Conservation (phyloP, 176 grass and related monocot species). For the Ananas comosus region DNA sequence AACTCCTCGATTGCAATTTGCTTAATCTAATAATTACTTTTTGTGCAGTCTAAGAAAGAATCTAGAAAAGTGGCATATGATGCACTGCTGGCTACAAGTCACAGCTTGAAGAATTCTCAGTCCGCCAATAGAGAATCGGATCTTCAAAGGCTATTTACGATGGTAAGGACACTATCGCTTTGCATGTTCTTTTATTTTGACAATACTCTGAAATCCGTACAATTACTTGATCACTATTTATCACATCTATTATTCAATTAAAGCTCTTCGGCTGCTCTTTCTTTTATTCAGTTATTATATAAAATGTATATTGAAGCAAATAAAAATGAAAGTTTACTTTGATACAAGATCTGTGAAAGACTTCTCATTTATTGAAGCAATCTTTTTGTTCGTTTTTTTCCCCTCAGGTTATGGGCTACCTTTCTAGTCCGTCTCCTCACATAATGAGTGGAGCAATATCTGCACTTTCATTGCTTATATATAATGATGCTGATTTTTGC, state of each 20-base stretch:
- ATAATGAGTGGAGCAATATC: slow-evolving; percentile 86
- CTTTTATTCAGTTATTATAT: background rate
- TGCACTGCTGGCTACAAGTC: slow-evolving; percentile 59
- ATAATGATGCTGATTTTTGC: slow-evolving; percentile 81
- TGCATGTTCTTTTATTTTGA: background rate
- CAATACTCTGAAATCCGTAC: background rate
- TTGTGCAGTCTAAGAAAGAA: slow-evolving; percentile 80
- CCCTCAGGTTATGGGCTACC: slow-evolving; percentile 94
- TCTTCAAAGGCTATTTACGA: slow-evolving; percentile 79
- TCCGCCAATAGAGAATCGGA: slow-evolving; percentile 49
- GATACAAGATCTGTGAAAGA: background rate
- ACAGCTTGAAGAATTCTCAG: slow-evolving; percentile 57
- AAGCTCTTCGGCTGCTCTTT: too few relatives aligned
- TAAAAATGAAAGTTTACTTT: background rate
- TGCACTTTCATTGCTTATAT: slow-evolving; percentile 95
- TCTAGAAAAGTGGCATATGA: slow-evolving; percentile 84
- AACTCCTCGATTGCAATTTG: background rate
- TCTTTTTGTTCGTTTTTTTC: background rate
- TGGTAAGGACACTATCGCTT: slow-evolving; percentile 49
- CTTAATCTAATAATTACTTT: slow-evolving; percentile 1
- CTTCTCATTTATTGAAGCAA: background rate
- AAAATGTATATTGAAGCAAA: background rate
- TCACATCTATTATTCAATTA: background rate
- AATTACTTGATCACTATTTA: background rate
- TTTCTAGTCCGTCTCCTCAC: slow-evolving; percentile 76